Base-by-base conservation (phyloP, 208 protist genomes). In the Lotmaria passim region DNA sequence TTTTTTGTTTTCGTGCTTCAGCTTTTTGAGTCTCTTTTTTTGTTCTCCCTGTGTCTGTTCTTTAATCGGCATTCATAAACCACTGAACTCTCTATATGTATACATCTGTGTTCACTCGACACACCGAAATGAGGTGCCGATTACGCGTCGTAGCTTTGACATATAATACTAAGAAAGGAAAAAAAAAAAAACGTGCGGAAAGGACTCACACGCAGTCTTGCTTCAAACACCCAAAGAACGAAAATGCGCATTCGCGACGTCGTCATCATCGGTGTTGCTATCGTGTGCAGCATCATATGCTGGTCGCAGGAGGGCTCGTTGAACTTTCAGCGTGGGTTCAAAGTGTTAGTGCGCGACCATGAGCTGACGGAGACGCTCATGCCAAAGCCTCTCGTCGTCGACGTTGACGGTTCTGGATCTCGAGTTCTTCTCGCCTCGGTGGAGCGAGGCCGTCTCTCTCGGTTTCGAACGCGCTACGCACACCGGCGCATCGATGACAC, bases 191-290 rank as follows among this genome's bases (percentile, higher is more conserved):
- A 51, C 15, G 7, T 6, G 28, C n/a, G 4, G n/a, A 56, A 36
- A 36, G 26, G n/a, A 36, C 23, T 34, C 63, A 11, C 31, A 39
- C n/a, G 48, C 36, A 26, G n/a, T 19, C 15, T 15, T 46, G n/a
- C 41, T 5, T 46, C 36, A 39, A 51, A 44, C n/a, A n/a, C n/a
- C n/a, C 14, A 31, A 30, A 67, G 2, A 57, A 59, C 11, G 31
- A 48, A 68, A 44, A 96, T 96, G 92, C 86, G 86, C 26, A 68
- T 89, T 24, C 92, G 92, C 58, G 92, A 96, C 72, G 65, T 92
- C 58, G 59, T 87, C 21, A 89, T 96, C 61, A 66, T 94, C 4
- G 56, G 56, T 24, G 78, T 91, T 34, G 86, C 87, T 24, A 76
- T 93, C 39, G 50, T 89, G 48, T 88, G 82, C 72, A 90, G 78